phyloP scores from a whole-genome alignment of 1,284 basidiomycete genomes.

The Fomitopsis betulina region DNA sequence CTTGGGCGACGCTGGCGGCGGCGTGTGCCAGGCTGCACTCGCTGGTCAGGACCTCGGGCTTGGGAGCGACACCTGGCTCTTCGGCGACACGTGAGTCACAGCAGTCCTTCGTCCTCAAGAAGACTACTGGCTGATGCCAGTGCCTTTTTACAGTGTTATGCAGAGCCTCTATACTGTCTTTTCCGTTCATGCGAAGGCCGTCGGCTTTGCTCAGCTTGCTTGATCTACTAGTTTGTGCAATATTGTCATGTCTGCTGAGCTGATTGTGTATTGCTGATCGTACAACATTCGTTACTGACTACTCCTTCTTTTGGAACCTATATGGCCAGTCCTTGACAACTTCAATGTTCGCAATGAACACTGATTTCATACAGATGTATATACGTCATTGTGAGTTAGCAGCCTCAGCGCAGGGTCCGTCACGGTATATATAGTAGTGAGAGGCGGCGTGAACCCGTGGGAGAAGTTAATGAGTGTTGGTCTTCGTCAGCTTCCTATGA shows the following conservation, averaged over 20 bases:
- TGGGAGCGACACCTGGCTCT: slow-evolving; percentile 26
- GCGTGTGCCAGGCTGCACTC: slow-evolving; percentile 13
- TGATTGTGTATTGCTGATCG: not conserved
- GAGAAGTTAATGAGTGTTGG: no score
- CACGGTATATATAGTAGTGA: no score
- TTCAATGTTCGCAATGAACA: no score
- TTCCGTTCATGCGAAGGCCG: slow-evolving; percentile 9
- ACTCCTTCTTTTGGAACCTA: no score
- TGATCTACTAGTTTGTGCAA: not conserved
- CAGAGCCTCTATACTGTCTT: slow-evolving; percentile 17
- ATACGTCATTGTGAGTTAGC: no score
- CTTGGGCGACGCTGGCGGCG: slow-evolving; percentile 1
- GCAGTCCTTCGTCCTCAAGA: no score
- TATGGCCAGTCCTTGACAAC: no score
- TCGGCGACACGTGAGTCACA: slow-evolving; percentile 24
- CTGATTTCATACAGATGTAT: no score
- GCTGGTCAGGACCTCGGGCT: slow-evolving; percentile 19
- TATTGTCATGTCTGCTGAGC: not conserved
- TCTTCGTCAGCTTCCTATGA: no score
- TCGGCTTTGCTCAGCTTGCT: slow-evolving; percentile 5
- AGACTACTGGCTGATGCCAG: no score
- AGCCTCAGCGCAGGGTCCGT: no score
- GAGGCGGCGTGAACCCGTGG: no score
- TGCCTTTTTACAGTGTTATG: slow-evolving; percentile 12
- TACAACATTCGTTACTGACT: not conserved